Evolutionary conservation across 208 protist genomes (phyloP).

Genomic region (Angomonas ambiguus): DNA sequence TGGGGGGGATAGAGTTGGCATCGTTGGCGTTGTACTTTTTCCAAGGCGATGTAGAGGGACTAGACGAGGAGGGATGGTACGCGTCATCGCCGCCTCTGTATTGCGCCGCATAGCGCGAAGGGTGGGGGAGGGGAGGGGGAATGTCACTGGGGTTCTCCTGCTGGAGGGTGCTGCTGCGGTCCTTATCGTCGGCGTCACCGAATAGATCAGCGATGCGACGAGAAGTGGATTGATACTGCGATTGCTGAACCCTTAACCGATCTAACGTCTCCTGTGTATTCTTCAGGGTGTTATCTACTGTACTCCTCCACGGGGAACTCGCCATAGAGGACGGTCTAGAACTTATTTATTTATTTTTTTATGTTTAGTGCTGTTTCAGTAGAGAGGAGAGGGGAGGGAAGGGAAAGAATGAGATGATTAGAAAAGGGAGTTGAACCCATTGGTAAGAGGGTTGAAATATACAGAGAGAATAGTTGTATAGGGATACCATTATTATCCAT

Average conservation of each 20-base stretch:
- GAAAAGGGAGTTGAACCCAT: background rate
- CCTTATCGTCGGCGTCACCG: background rate
- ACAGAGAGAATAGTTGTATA: background rate
- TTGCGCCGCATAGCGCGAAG: background rate
- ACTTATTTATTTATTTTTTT: background rate
- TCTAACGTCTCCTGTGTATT: slow-evolving; percentile 8
- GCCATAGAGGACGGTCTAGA: background rate
- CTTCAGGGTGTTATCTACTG: slow-evolving; percentile 6
- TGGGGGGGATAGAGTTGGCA: slow-evolving; percentile 6
- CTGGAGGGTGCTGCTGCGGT: background rate
- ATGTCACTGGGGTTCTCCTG: background rate
- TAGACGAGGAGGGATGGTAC: background rate
- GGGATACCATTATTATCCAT: too few relatives aligned
- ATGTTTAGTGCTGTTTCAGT: background rate
- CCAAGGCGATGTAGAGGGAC: background rate
- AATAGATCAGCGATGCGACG: slow-evolving; percentile 7
- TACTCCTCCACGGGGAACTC: background rate
- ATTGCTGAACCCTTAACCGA: background rate
- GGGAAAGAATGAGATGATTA: background rate
- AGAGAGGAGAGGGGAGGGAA: background rate
- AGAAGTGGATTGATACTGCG: background rate
- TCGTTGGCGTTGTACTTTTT: slow-evolving; percentile 11
- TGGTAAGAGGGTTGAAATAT: background rate
- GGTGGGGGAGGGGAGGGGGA: slow-evolving; percentile 1
- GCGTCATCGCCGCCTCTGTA: background rate